Evolutionary conservation across 2,329 filamentous ascomycete species (phyloP), one percentile per base, ranked within the genome.

Genomic region (Epichloe brachyelytri): DNA sequence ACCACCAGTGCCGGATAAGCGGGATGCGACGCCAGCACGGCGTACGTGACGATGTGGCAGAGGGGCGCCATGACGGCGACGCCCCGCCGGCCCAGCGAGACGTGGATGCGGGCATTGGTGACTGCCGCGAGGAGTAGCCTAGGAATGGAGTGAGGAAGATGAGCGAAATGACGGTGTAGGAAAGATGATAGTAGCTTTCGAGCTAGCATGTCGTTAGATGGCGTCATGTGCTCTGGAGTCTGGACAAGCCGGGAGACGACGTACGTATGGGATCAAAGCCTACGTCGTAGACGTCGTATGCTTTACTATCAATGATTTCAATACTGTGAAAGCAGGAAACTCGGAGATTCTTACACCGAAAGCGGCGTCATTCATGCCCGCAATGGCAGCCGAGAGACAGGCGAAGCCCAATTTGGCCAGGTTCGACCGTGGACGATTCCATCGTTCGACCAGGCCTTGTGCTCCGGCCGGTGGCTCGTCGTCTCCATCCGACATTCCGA

Each of bases 1-100:
- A 84, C 64, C 2, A 85, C 76, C 0, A 86, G 68, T 0, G 79
- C 79, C 0, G 80, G 79, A 54, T 79, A 86, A 0, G 80, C 81
- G 0, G 82, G 83, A 57, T 85, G 83, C 0, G 78, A 61, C 2
- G 76, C 71, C 17, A 83, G 71, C 34, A 82, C 70, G 40, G 78
- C 65, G 58, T 83, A 86, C 1, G 82, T 75, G 36, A 80, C 59
- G 14, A 85, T 61, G 60, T 86, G 82, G 56, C 78, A 80, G 3
- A 71, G 58, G 0, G 83, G 80, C 0, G 75, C 79, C 48, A 86
- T 69, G 51, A 85, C 62, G 2, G 82, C 80, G 3, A 86, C 74
- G 1, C 85, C 85, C 4, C 83, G 76, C 56, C 83, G 83, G 15
- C 85, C 85, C 34, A 78, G 71, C 4, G 65, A 71, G 49, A 79